These are phyloP conservation scores for Monosporascus sp. DNA, from an alignment of 2,329 filamentous ascomycete genomes.

Conservation along the genomic window DNA sequence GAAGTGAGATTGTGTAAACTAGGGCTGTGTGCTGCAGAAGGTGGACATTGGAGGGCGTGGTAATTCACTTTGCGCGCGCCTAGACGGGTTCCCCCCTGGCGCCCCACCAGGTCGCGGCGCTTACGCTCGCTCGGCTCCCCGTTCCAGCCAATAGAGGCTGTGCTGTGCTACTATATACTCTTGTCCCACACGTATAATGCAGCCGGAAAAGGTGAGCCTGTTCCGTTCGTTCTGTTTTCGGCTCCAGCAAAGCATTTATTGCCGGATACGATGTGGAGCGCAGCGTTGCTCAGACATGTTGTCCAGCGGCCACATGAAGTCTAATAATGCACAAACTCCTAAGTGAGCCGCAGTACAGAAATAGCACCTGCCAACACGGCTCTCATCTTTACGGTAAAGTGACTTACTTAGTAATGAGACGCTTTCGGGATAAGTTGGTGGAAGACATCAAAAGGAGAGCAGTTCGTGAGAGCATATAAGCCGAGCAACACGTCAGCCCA, in stretches of 20 bases:
- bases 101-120: background rate
- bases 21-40: background rate
- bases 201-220: background rate
- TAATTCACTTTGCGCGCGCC: constrained; percentile 17
- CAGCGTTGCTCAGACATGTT: background rate
- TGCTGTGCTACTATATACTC: background rate
- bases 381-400: too few species aligned
- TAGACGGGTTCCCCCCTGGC: constrained; percentile 1
- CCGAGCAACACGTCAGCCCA: background rate
- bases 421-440: too few species aligned
- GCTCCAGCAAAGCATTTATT: background rate
- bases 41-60: constrained; percentile 6
- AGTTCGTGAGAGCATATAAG: background rate
- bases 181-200: background rate
- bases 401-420: too few species aligned
- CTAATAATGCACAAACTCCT: too few species aligned
- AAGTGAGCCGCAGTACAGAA: too few species aligned
- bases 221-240: background rate
- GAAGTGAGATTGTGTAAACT: background rate
- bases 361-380: too few species aligned
- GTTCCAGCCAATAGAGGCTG: background rate
- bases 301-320: too few species aligned
- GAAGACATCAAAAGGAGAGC: too few species aligned
- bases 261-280: background rate
- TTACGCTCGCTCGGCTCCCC: background rate